Evolutionary conservation across 2,329 filamentous ascomycete species (phyloP).

Genomic region (Fusarium sulawesiense): DNA sequence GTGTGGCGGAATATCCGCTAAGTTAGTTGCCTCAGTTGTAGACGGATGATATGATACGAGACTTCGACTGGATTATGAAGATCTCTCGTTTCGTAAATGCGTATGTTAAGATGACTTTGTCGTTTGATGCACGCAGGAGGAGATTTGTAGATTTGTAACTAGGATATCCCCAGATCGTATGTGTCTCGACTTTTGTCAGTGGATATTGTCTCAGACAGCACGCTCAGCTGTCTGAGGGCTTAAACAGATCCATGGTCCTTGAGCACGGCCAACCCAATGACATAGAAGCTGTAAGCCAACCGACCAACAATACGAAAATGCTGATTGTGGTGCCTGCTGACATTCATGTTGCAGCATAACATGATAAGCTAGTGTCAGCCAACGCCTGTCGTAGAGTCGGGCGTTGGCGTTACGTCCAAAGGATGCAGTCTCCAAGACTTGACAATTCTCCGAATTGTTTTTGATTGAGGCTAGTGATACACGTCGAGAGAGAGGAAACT

Average conservation of each 20-base stretch:
- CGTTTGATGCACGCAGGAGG: background rate
- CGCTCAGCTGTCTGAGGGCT: conserved; percentile 11
- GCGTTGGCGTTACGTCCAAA: background rate
- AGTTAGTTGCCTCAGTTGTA: conserved; percentile 15
- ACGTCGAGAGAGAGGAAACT: conserved; percentile 6
- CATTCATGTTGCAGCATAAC: conserved; percentile 8
- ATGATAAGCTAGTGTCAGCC: conserved; percentile 33
- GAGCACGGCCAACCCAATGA: conserved; percentile 28
- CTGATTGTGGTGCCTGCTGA: conserved; percentile 13
- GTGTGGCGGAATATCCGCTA: conserved; percentile 4
- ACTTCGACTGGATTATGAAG: background rate
- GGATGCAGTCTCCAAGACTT: conserved; percentile 22
- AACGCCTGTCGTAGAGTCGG: conserved; percentile 14
- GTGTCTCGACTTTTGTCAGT: background rate
- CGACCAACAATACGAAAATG: conserved; percentile 33
- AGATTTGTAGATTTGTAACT: background rate
- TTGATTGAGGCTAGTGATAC: conserved; percentile 10
- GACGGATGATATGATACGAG: conserved; percentile 21
- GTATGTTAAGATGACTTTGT: background rate
- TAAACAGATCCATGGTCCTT: conserved; percentile 10
- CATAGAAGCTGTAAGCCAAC: conserved; percentile 9
- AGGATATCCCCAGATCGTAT: conserved; percentile 16
- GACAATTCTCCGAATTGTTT: conserved; percentile 8
- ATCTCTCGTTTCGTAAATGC: background rate
- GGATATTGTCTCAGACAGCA: conserved; percentile 3